These are phyloP conservation scores for Sclerotinia subarctica DNA, from an alignment of 2,329 filamentous ascomycete genomes.

Conservation along the genomic window DNA sequence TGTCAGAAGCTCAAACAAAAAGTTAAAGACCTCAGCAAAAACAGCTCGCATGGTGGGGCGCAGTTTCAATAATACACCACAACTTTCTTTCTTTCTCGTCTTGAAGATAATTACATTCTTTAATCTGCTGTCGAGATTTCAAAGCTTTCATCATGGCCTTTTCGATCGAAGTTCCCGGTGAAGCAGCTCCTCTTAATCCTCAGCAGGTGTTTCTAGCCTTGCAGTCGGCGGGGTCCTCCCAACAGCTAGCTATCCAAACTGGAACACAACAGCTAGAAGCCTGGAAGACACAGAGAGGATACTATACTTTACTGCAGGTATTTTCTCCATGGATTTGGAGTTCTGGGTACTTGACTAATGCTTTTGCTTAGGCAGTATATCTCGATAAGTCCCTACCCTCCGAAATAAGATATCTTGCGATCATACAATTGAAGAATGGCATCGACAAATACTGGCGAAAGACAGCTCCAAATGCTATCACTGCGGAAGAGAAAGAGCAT, in stretches of 20 bases:
- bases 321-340: neutral
- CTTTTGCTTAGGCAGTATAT: conserved; percentile 62
- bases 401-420: conserved; percentile 80
- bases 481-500: conserved; percentile 69
- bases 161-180: conserved; percentile 74
- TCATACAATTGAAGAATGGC: conserved; percentile 95
- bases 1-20: too few relatives aligned
- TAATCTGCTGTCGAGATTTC: neutral
- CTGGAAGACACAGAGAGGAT: conserved; percentile 67
- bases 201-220: conserved; percentile 64
- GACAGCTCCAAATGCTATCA: conserved; percentile 57
- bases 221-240: conserved; percentile 59
- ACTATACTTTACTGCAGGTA: conserved; percentile 68
- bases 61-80: conserved; percentile 4
- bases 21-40: conserved; percentile 16
- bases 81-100: conserved; percentile 9
- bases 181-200: conserved; percentile 68
- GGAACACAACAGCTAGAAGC: conserved; percentile 65
- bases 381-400: conserved; percentile 73
- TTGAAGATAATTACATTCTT: conserved; percentile 3
- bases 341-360: neutral
- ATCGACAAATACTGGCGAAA: conserved; percentile 93
- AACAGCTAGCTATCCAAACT: conserved; percentile 62
- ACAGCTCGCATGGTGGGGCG: conserved; percentile 17
- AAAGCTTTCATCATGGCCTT: conserved; percentile 57